Evolutionary conservation across 805 yeast genomes (phyloP).

Genomic region (Clavispora santaluciae): DNA sequence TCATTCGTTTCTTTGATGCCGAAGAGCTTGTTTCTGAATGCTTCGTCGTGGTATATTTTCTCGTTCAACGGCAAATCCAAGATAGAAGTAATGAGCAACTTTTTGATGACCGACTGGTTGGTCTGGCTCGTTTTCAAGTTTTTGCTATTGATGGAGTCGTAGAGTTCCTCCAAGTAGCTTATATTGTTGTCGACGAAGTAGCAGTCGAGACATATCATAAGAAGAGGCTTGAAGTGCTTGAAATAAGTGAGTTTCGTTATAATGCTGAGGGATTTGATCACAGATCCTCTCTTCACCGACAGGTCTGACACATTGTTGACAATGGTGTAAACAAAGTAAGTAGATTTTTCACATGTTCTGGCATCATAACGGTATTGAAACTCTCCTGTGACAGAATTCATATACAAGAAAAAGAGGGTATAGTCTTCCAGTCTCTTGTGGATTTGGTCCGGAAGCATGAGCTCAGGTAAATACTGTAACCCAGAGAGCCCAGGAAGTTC

Average conservation of each 20-base stretch:
- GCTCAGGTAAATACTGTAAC: slow-evolving; percentile 42
- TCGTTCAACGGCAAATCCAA: slow-evolving; percentile 40
- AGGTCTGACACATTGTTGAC: slow-evolving; percentile 46
- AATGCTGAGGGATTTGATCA: slow-evolving; percentile 54
- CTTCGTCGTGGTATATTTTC: slow-evolving; percentile 36
- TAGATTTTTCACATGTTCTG: slow-evolving; percentile 32
- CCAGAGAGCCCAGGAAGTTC: slow-evolving; percentile 33
- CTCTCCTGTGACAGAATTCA: slow-evolving; percentile 34
- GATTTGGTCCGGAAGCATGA: slow-evolving; percentile 60
- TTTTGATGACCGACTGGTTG: slow-evolving; percentile 28
- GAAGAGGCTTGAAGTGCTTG: slow-evolving; percentile 54
- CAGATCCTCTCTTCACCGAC: slow-evolving; percentile 50
- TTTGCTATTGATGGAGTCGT: slow-evolving; percentile 29
- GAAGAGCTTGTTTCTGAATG: slow-evolving; percentile 32
- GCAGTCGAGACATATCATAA: slow-evolving; percentile 48
- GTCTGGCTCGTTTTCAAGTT: slow-evolving; percentile 18
- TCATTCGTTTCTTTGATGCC: slow-evolving; percentile 24
- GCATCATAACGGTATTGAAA: slow-evolving; percentile 34
- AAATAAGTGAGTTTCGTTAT: slow-evolving; percentile 51
- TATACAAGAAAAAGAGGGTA: slow-evolving; percentile 51
- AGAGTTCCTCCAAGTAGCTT: slow-evolving; percentile 23
- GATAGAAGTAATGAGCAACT: slow-evolving; percentile 37
- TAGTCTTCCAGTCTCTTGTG: slow-evolving; percentile 56
- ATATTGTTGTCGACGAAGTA: slow-evolving; percentile 30
- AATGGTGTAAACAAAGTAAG: slow-evolving; percentile 52